Evolutionary conservation across 768 basidiomycete species (phyloP).

Genomic region (Rhodotorula kratochvilovae): DNA sequence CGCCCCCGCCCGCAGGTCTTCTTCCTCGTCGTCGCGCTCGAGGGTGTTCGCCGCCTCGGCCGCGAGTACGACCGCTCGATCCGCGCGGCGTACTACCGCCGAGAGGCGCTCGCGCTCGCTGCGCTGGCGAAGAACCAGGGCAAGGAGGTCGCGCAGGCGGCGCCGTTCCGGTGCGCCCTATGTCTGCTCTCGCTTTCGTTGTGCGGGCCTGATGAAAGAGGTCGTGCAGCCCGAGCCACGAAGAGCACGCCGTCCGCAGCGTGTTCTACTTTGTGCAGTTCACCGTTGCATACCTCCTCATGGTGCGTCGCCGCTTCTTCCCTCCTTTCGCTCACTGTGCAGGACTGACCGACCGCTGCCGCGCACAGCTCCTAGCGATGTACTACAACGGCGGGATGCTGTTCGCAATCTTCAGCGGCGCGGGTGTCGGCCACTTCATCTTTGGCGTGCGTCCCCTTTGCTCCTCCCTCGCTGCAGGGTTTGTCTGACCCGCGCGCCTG

Average conservation of each 20-base stretch:
- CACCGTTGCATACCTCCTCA: conserved; percentile 41
- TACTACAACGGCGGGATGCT: conserved; percentile 48
- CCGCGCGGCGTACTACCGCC: conserved; percentile 29
- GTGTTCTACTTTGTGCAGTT: conserved; percentile 45
- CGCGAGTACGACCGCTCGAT: conserved; percentile 48
- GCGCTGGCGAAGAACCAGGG: conserved; percentile 12
- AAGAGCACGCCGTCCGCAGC: conserved; percentile 45
- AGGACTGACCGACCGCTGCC: too few species aligned
- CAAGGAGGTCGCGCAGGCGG: neutral
- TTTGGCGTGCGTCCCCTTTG: conserved; percentile 9
- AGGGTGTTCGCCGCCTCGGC: conserved; percentile 44
- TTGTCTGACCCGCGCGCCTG: too few species aligned
- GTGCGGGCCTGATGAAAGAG: neutral
- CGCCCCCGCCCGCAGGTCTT: conserved; percentile 38
- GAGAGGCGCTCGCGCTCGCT: conserved; percentile 6
- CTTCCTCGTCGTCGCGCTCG: conserved; percentile 46
- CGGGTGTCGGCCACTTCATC: conserved; percentile 7
- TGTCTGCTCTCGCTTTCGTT: neutral
- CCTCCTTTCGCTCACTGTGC: too few species aligned
- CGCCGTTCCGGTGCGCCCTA: conserved; percentile 30
- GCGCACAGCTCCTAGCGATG: conserved; percentile 41
- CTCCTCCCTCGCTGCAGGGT: too few species aligned
- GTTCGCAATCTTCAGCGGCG: conserved; percentile 42
- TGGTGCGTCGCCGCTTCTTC: neutral
- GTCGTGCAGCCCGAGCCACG: conserved; percentile 24